These are phyloP conservation scores for Sphaerostilbella broomeana DNA, from an alignment of 2,329 filamentous ascomycete genomes.

Conservation along the genomic window DNA sequence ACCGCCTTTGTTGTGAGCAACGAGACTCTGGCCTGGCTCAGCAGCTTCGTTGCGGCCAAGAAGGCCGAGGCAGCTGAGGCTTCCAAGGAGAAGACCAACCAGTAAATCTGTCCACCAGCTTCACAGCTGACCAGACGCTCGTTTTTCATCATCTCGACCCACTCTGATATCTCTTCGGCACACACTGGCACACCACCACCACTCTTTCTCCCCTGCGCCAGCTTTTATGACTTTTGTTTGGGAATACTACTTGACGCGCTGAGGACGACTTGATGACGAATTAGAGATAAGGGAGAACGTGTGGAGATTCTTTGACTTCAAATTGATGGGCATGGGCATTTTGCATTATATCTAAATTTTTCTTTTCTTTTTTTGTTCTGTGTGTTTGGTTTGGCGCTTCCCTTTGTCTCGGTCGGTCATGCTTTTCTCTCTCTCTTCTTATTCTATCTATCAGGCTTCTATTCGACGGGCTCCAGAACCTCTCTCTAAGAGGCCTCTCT, in stretches of 20 bases:
- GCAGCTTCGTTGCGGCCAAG: slow-evolving; percentile 52
- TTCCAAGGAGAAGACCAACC: slow-evolving; percentile 45
- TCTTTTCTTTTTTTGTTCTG: neutral
- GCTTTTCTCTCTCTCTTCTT: neutral
- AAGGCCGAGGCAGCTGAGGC: slow-evolving; percentile 55
- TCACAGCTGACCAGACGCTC: neutral
- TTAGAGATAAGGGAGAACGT: neutral
- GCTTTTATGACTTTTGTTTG: too few species aligned
- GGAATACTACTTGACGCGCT: too few species aligned
- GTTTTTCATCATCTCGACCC: neutral
- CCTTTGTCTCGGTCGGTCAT: neutral
- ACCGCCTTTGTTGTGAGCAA: slow-evolving; percentile 61
- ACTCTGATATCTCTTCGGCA: too few species aligned
- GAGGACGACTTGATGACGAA: too few species aligned
- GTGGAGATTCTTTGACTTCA: neutral
- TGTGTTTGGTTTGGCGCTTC: too few species aligned
- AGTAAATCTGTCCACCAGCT: too few species aligned
- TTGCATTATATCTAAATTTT: slow-evolving; percentile 3
- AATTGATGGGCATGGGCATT: neutral
- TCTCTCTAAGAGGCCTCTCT: too few species aligned
- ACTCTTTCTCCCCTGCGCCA: too few species aligned
- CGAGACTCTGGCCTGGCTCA: slow-evolving; percentile 57
- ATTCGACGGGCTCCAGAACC: too few species aligned
- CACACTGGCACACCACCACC: too few species aligned
- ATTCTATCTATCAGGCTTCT: too few species aligned